Percentiles rank a stretch among this genome's conserved stretches.
These are phyloP conservation scores for Diaporthe aspalathi DNA, from an alignment of 2,329 filamentous ascomycete species.

Conservation along the genomic window DNA sequence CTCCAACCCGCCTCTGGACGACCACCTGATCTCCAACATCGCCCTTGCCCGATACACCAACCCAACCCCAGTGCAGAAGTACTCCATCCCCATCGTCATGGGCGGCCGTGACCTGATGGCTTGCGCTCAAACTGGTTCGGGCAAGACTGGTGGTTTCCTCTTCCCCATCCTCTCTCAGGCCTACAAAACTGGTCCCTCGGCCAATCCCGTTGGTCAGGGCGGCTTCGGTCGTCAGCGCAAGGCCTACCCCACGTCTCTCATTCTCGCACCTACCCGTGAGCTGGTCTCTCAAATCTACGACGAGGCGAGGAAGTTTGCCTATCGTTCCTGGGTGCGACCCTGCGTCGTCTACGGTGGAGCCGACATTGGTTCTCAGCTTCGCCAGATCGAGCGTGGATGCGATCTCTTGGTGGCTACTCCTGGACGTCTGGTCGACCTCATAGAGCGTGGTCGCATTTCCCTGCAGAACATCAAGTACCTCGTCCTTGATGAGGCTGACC, in stretches of 20 bases:
- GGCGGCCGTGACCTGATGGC: slow-evolving; percentile 98
- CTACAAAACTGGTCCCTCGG: slow-evolving; percentile 87
- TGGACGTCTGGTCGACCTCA: slow-evolving; percentile 95
- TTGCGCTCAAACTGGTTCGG: slow-evolving; percentile 99
- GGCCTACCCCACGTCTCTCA: slow-evolving; percentile 95
- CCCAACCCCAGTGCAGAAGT: slow-evolving; percentile 98
- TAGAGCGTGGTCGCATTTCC: slow-evolving; percentile 98
- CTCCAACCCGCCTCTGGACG: slow-evolving; percentile 93
- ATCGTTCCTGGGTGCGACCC: slow-evolving; percentile 98
- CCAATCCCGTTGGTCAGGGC: slow-evolving; percentile 66
- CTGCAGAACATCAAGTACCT: slow-evolving; percentile 99
- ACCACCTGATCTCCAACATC: slow-evolving; percentile 94
- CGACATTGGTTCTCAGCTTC: slow-evolving; percentile 97
- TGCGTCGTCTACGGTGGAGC: slow-evolving; percentile 99
- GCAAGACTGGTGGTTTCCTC: slow-evolving; percentile 99
- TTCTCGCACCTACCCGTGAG: slow-evolving; percentile 96
- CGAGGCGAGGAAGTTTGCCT: slow-evolving; percentile 96
- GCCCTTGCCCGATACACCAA: slow-evolving; percentile 93
- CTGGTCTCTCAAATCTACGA: slow-evolving; percentile 99
- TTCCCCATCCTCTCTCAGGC: slow-evolving; percentile 99
- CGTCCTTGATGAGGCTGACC: slow-evolving; percentile 98
- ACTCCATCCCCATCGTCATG: slow-evolving; percentile 99
- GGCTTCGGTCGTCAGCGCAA: slow-evolving; percentile 94
- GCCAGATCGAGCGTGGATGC: slow-evolving; percentile 96
- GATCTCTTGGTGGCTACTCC: slow-evolving; percentile 97